Base-by-base conservation (phyloP, 768 basidiomycete species). In the Basidioascus undulatus region DNA sequence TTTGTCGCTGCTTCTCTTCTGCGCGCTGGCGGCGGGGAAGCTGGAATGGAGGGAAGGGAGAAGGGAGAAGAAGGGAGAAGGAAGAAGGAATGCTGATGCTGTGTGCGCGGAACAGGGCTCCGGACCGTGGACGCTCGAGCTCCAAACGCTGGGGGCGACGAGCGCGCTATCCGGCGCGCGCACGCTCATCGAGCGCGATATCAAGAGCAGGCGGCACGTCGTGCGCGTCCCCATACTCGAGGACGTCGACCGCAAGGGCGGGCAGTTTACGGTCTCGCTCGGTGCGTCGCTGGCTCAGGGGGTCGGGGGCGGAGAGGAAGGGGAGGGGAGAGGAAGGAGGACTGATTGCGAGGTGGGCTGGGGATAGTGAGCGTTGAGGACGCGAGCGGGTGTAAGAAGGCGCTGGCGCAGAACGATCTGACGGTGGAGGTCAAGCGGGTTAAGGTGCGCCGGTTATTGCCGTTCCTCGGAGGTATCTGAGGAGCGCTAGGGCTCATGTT, bases 391-490 rank as follows among this genome's bases (percentile, higher is more conserved):
- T 89, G 87, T 59, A 76, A 74, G 51, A 68, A 79, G 23, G 51
- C 71, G 9, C 58, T 89, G 13, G 67, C 70, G 12, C 72, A 74
- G 1, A 72, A 77, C n/a, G 76, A 75, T 3, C 57, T 86, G 25
- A 67, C 71, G 12, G 80, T 86, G 32, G 79, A 78, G 50, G 82
- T 94, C 25, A 70, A 76, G 49, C 63, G 78, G 46, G 64, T 74
- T 12, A 71, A 76, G 65, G 82, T 81, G 52, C 48, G 63, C 57
- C 24, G 25, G 26, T 41, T 15, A 37, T 33, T 24, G 37, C 3
- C 16, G 10, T 49, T 25, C 36, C 25, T 19, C 30, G 40, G 15
- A 10, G 21, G 9, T 21, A 28, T 18, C 27, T 11, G 15, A 3
- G 5, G 18, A 39, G 32, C 34, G 18, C 18, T 16, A 23, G 20